Evolutionary conservation across 2,329 filamentous ascomycete genomes (phyloP).

Genomic region (Sclerotinia borealis): DNA sequence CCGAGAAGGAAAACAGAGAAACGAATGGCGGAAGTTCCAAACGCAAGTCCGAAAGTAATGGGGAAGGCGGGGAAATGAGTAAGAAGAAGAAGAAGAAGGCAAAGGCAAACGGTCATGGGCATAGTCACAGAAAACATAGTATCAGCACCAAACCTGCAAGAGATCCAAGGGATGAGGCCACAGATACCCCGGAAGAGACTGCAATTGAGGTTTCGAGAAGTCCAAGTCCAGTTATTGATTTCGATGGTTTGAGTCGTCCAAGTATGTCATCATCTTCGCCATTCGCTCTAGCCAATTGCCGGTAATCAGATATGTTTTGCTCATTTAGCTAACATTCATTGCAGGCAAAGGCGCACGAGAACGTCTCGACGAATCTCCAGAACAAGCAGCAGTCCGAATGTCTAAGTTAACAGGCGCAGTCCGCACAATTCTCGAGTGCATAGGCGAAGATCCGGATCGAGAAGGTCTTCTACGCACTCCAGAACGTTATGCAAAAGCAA

Average conservation of each 20-base stretch:
- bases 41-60: slow-evolving; percentile 1
- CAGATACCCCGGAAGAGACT: slow-evolving; percentile 19
- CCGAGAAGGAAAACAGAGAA: not conserved
- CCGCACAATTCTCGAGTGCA: slow-evolving; percentile 60
- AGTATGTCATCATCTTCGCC: slow-evolving; percentile 35
- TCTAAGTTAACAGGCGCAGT: slow-evolving; percentile 57
- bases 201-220: slow-evolving; percentile 35
- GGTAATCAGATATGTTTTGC: not conserved
- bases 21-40: slow-evolving; percentile 5
- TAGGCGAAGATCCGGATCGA: slow-evolving; percentile 62
- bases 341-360: slow-evolving; percentile 58
- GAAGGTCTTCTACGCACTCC: slow-evolving; percentile 64
- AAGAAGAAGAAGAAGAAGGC: slow-evolving; percentile 24
- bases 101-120: slow-evolving; percentile 20
- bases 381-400: slow-evolving; percentile 46
- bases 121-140: slow-evolving; percentile 44
- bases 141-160: slow-evolving; percentile 55
- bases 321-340: not conserved
- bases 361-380: slow-evolving; percentile 50
- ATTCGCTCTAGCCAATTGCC: not conserved
- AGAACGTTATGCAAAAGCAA: slow-evolving; percentile 85
- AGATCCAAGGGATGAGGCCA: slow-evolving; percentile 49
- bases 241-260: slow-evolving; percentile 55
- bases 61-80: slow-evolving; percentile 2
- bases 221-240: slow-evolving; percentile 54